These are phyloP conservation scores for Neohortaea acidophila DNA, from an alignment of 495 filamentous ascomycete genomes.

Conservation along the genomic window DNA sequence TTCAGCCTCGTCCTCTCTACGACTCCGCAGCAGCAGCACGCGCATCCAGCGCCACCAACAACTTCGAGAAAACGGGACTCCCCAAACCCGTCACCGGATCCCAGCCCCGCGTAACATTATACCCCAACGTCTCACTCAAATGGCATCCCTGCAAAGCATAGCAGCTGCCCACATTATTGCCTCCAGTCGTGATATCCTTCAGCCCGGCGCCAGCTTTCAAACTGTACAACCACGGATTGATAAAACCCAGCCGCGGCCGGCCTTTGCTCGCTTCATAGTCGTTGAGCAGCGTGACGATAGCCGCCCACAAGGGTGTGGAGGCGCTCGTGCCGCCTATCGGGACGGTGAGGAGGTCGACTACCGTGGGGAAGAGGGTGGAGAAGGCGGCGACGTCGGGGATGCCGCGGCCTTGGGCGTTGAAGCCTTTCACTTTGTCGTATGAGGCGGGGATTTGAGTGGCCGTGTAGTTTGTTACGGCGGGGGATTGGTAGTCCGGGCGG, in stretches of 20 bases:
- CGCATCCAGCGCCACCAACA: conserved; percentile 2
- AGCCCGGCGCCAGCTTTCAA: conserved; percentile 15
- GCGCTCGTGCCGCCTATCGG: conserved; percentile 25
- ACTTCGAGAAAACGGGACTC: conserved; percentile 1
- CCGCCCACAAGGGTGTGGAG: conserved; percentile 20
- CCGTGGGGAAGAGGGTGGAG: conserved; percentile 7
- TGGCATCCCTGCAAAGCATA: neutral
- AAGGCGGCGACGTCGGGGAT: conserved; percentile 28
- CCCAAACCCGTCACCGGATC: conserved; percentile 3
- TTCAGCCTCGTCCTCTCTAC: too few relatives aligned
- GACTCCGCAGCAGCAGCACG: neutral
- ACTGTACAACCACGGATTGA: conserved; percentile 29
- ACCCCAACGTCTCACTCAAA: neutral
- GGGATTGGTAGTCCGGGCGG: conserved; percentile 22
- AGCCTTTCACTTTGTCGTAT: conserved; percentile 15
- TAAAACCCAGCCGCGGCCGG: conserved; percentile 23
- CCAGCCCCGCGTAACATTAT: conserved; percentile 1
- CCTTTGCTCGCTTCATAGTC: conserved; percentile 22
- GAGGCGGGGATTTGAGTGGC: conserved; percentile 17
- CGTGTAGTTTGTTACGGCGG: conserved; percentile 21
- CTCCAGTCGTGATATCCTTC: conserved; percentile 4
- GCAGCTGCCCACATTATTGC: conserved; percentile 2
- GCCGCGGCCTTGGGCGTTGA: conserved; percentile 24
- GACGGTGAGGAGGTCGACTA: neutral
- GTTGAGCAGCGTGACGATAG: conserved; percentile 26